Percentiles rank a stretch among this genome's conserved stretches.
These are phyloP conservation scores for Malus hybrid DNA, from an alignment of 331 rosid genomes.

Conservation along the genomic window DNA sequence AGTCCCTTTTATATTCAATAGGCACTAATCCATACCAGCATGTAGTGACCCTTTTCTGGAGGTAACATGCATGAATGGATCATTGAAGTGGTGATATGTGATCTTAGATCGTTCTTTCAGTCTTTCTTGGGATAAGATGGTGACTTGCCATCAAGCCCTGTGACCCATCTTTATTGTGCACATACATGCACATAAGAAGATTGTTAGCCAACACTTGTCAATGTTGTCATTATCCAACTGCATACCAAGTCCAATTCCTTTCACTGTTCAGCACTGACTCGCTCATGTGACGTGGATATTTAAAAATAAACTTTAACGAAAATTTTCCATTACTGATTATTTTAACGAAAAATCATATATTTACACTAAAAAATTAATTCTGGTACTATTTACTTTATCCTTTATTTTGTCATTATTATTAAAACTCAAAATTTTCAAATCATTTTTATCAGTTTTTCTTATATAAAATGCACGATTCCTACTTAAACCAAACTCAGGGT, in stretches of 20 bases:
- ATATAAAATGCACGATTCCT: not conserved
- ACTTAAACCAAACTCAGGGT: not conserved
- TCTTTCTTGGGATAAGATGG: not conserved
- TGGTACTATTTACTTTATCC: no score
- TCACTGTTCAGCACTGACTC: not conserved
- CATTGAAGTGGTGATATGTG: not conserved
- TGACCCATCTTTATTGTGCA: not conserved
- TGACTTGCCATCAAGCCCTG: not conserved
- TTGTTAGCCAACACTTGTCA: not conserved
- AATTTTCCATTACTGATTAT: rapidly evolving
- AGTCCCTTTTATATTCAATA: no score
- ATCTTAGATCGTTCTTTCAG: not conserved
- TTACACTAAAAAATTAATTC: no score
- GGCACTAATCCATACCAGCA: no score
- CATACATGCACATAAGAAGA: not conserved
- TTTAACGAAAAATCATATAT: no score
- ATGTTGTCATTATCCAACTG: not conserved
- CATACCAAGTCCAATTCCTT: not conserved
- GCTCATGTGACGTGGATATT: not conserved
- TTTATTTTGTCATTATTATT: no score
- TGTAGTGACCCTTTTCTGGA: no score
- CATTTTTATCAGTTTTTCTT: no score
- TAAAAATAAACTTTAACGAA: no score
- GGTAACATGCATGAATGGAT: not conserved
- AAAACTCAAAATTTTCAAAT: no score